Evolutionary conservation across 495 filamentous ascomycete genomes (phyloP).

Genomic region (Talaromyces borbonicus): DNA sequence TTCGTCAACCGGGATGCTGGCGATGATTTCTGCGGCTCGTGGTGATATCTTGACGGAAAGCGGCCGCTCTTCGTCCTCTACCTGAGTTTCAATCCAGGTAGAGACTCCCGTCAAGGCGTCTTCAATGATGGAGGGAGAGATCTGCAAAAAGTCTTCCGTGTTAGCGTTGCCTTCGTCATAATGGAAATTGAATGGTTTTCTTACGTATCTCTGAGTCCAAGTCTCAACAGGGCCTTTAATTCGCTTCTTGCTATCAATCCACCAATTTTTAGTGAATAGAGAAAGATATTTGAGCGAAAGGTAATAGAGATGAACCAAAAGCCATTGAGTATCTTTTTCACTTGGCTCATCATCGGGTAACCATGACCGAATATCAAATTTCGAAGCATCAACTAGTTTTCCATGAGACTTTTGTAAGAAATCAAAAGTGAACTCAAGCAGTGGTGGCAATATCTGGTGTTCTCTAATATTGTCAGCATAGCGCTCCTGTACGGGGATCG

Average conservation of each 20-base stretch:
- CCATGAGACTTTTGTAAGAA: constrained; percentile 65
- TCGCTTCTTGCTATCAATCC: constrained; percentile 64
- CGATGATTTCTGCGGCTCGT: constrained; percentile 62
- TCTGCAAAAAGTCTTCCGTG: constrained; percentile 20
- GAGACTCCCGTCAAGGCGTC: constrained; percentile 60
- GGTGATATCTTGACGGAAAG: constrained; percentile 63
- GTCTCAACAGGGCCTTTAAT: constrained; percentile 62
- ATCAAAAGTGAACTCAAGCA: constrained; percentile 73
- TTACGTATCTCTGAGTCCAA: constrained; percentile 71
- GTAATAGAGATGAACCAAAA: constrained; percentile 81
- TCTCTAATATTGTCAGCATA: constrained; percentile 71
- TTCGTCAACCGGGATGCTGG: constrained; percentile 80
- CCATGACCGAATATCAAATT: constrained; percentile 60
- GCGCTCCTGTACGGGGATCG: constrained; percentile 66
- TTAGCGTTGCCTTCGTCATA: background rate
- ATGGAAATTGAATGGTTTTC: constrained; percentile 8
- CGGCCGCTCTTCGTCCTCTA: constrained; percentile 53
- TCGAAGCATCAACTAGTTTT: constrained; percentile 57
- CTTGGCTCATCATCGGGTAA: constrained; percentile 46
- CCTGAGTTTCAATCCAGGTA: constrained; percentile 55
- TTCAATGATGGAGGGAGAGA: constrained; percentile 70
- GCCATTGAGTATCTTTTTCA: constrained; percentile 66
- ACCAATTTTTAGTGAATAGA: constrained; percentile 78
- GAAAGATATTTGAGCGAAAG: constrained; percentile 65
- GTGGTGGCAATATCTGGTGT: constrained; percentile 52